Base-by-base conservation (phyloP, 108 stramenopile genomes). In the Epithemia pelagica region DNA sequence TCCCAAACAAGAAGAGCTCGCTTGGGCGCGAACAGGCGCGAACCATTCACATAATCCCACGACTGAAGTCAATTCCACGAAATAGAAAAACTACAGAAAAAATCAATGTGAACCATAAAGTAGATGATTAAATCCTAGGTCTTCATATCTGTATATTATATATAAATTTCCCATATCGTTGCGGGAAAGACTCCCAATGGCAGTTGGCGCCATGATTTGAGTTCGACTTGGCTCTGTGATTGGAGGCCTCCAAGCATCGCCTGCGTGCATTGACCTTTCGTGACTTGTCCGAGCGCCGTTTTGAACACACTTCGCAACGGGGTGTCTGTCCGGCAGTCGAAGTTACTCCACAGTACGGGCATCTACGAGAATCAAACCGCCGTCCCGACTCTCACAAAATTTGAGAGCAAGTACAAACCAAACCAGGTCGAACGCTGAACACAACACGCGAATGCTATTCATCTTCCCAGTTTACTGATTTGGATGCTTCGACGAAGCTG, bases 331-430 rank as follows among this genome's bases (percentile, higher is more conserved):
- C 15, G 37, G 37, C 37, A 46, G 37, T 15, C 37, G 37, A 46
- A 46, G 37, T 15, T 15, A 46, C 37, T 46, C 37, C 37, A 46
- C 37, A 46, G 37, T 46, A 46, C 37, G 10, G 5, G 37, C 15
- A 46, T 46, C 37, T 46, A 46, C 37, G 37, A 10, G 15, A 46
- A 46, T 46, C 15, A 10, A 46, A 46, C 37, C 37, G 15, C 10
- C 37, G 5, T 46, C 37, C 5, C 26, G 56, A 26, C 56, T 62
- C 31, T 62, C 28, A 62, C 31, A 30, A 30, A 62, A 22, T 62
- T 62, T 62, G 10, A 20, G 58, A 23, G 10, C n/a, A 59, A n/a
- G n/a, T 10, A 10, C 23, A 25, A 15, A n/a, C 58, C 25, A 64
- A 64, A 15, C 20, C n/a, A n/a, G n/a, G n/a, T n/a, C n/a, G n/a